Conservation (phyloP, 2,329 filamentous ascomycete genomes). For the Penicillium decumbens region DNA sequence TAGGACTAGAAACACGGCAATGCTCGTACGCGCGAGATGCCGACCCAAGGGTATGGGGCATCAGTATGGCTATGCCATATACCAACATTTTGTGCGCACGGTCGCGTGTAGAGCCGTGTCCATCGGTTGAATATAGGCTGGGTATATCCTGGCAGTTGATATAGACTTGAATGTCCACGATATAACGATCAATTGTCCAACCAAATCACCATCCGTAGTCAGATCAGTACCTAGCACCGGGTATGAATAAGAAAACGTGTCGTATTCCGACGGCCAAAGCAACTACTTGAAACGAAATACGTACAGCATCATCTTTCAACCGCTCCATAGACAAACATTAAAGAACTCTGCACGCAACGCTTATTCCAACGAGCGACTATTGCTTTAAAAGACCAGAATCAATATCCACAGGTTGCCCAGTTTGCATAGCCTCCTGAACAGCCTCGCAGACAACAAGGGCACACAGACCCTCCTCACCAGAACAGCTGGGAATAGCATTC, state of each 20-base stretch:
- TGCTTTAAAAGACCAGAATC: slow-evolving; percentile 9
- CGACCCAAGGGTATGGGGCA: too few relatives aligned
- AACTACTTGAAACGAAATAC: not conserved
- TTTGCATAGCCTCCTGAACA: slow-evolving; percentile 44
- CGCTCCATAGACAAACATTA: too few relatives aligned
- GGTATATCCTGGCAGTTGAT: not conserved
- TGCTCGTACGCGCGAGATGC: too few relatives aligned
- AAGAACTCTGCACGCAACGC: too few relatives aligned
- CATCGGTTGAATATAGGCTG: not conserved
- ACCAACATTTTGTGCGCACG: too few relatives aligned
- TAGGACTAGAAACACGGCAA: too few relatives aligned
- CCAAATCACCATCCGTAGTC: not conserved
- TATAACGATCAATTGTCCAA: not conserved
- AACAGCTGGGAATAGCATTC: slow-evolving; percentile 45
- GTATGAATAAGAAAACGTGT: not conserved
- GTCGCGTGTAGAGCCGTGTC: not conserved
- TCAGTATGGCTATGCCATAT: too few relatives aligned
- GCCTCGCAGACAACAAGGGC: slow-evolving; percentile 53
- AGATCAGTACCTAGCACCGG: not conserved
- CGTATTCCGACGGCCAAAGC: not conserved
- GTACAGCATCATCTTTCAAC: not conserved
- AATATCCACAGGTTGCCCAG: slow-evolving; percentile 34
- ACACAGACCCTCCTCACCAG: slow-evolving; percentile 47
- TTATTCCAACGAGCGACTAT: not conserved
- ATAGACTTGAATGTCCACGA: not conserved